Evolutionary conservation across 768 basidiomycete genomes (phyloP).

Genomic region (Leccinum aurantiacum): DNA sequence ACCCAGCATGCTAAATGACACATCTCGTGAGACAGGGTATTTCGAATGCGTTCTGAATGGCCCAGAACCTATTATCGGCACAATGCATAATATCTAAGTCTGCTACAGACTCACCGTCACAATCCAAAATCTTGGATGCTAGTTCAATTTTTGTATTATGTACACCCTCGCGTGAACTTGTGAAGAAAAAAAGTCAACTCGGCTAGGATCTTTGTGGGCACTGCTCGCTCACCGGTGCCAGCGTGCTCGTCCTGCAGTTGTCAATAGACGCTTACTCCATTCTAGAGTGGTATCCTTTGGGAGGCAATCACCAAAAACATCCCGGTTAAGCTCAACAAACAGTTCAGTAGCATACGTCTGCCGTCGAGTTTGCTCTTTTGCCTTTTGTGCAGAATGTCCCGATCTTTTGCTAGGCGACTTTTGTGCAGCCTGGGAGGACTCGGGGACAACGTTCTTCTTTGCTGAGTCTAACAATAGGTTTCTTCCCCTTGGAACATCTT

Average conservation of each 20-base stretch:
- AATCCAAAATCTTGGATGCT: constrained; percentile 80
- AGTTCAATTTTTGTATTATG: constrained; percentile 68
- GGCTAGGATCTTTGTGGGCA: background rate
- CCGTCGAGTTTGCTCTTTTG: constrained; percentile 44
- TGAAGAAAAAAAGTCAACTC: constrained; percentile 7
- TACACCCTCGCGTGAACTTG: constrained; percentile 57
- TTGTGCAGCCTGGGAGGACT: constrained; percentile 1
- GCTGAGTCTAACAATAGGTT: constrained; percentile 12
- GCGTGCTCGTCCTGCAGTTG: constrained; percentile 70
- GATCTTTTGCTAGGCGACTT: constrained; percentile 24
- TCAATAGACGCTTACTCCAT: constrained; percentile 66
- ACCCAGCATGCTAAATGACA: constrained; percentile 89
- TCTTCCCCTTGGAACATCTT: constrained; percentile 6
- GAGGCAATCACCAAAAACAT: constrained; percentile 54
- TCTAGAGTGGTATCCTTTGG: constrained; percentile 55
- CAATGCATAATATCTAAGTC: background rate
- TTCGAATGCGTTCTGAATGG: constrained; percentile 69
- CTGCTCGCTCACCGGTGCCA: constrained; percentile 50
- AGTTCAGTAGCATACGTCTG: constrained; percentile 55
- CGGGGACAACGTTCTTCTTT: constrained; percentile 7
- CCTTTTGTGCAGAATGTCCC: constrained; percentile 31
- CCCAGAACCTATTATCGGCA: background rate
- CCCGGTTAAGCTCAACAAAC: constrained; percentile 59
- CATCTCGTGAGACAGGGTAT: constrained; percentile 89
- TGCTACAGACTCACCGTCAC: constrained; percentile 51